Conservation (phyloP, 164 flowering plant genomes). For the Vitis rupestris region DNA sequence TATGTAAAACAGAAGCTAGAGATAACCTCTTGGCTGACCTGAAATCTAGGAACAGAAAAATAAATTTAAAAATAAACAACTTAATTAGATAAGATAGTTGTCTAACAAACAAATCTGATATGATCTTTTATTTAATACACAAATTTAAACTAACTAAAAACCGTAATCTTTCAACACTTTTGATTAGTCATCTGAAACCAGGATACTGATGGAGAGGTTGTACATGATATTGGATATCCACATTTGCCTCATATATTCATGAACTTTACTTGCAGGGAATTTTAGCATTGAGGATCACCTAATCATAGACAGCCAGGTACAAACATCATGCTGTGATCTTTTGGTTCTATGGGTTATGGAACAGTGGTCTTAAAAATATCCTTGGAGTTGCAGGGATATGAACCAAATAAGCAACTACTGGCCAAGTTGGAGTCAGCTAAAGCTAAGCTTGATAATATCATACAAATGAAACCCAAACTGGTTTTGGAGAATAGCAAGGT, state of each 20-base stretch:
- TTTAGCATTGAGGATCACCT: neutral
- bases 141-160: no score
- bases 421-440: slow-evolving; percentile 32
- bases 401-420: slow-evolving; percentile 13
- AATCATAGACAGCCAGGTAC: slow-evolving; percentile 17
- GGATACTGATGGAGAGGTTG: no score
- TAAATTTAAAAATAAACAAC: no score
- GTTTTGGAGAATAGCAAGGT: slow-evolving; percentile 45
- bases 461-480: slow-evolving; percentile 28
- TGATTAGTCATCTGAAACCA: no score
- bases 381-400: slow-evolving; percentile 19
- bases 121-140: no score
- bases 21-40: no score
- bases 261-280: slow-evolving; percentile 17
- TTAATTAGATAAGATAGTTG: no score
- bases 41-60: no score
- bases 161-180: no score
- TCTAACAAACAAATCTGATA: no score
- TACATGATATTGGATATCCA: neutral
- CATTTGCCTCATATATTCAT: slow-evolving; percentile 2
- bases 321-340: neutral
- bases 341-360: neutral
- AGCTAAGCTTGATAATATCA: slow-evolving; percentile 32
- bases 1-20: no score
- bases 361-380: slow-evolving; percentile 1